phyloP scores from a whole-genome alignment of 352 stramenopile genomes.

The Pythium aquatile region DNA sequence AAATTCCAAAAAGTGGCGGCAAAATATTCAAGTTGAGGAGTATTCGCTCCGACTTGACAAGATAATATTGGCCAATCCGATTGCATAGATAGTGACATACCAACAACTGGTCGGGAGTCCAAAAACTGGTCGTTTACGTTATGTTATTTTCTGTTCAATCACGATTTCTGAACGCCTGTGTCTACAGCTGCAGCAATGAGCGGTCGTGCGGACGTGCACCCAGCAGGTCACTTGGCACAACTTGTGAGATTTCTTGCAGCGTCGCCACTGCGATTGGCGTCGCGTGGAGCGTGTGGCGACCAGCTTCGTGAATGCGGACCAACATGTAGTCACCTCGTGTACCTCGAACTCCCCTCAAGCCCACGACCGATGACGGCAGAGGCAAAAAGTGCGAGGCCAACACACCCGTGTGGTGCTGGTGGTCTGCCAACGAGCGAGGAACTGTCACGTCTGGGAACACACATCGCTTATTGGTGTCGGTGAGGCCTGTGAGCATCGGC shows the following conservation, averaged over 20 bases:
- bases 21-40: no score
- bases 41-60: no score
- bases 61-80: no score
- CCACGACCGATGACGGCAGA: constrained; percentile 29
- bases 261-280: constrained; percentile 76
- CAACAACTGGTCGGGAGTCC: no score
- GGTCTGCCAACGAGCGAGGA: constrained; percentile 47
- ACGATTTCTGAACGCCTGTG: no score
- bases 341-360: constrained; percentile 39
- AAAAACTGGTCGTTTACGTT: no score
- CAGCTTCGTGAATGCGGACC: constrained; percentile 75
- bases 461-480: constrained; percentile 88
- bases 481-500: constrained; percentile 82
- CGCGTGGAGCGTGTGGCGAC: constrained; percentile 80
- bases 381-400: constrained; percentile 47
- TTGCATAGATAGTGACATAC: no score
- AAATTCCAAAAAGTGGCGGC: no score
- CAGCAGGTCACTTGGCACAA: constrained; percentile 56
- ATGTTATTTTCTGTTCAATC: no score
- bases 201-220: constrained; percentile 43
- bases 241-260: constrained; percentile 52
- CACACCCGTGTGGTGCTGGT: constrained; percentile 35
- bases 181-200: constrained; percentile 19
- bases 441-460: constrained; percentile 73
- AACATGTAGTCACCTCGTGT: constrained; percentile 81